A percentile compares a stretch with the other conserved stretches of the same genome.
phyloP scores from a whole-genome alignment of 2,329 filamentous ascomycete genomes.

The Aspergillus fischeri region DNA sequence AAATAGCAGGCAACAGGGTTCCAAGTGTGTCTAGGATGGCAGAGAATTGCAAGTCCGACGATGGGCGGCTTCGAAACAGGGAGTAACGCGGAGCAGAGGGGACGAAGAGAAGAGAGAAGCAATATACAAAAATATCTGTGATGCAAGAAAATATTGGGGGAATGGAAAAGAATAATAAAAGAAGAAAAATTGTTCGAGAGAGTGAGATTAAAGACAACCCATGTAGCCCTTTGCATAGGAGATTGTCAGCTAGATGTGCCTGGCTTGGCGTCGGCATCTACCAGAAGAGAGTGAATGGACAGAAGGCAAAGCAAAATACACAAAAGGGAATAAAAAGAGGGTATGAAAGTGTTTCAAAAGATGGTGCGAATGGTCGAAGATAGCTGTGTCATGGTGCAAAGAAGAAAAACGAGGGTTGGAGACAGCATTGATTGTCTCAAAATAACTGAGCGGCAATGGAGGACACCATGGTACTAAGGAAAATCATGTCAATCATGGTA shows the following conservation, averaged over 20 bases:
- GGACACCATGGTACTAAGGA: constrained; percentile 18
- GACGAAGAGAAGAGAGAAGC: background rate
- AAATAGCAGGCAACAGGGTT: background rate
- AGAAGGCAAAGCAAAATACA: constrained; percentile 4
- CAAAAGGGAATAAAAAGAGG: constrained; percentile 9
- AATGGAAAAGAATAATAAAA: background rate
- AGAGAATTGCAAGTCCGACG: background rate
- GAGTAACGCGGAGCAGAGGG: constrained; percentile 1
- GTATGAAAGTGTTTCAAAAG: constrained; percentile 8
- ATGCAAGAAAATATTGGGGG: background rate
- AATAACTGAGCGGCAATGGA: constrained; percentile 10
- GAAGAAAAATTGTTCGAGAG: background rate
- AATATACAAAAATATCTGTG: background rate
- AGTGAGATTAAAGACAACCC: background rate
- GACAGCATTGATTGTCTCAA: constrained; percentile 8
- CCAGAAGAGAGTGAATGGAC: background rate
- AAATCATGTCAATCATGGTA: constrained; percentile 31
- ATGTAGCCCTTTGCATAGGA: background rate
- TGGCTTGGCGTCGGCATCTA: background rate
- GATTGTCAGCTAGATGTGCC: background rate
- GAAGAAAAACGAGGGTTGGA: constrained; percentile 3
- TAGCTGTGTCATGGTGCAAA: constrained; percentile 10
- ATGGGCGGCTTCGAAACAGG: background rate
- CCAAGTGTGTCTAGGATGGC: background rate
- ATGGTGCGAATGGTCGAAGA: constrained; percentile 13